Conservation (phyloP, 2,329 filamentous ascomycete genomes). For the Mycosphaerelloides madeirae region DNA sequence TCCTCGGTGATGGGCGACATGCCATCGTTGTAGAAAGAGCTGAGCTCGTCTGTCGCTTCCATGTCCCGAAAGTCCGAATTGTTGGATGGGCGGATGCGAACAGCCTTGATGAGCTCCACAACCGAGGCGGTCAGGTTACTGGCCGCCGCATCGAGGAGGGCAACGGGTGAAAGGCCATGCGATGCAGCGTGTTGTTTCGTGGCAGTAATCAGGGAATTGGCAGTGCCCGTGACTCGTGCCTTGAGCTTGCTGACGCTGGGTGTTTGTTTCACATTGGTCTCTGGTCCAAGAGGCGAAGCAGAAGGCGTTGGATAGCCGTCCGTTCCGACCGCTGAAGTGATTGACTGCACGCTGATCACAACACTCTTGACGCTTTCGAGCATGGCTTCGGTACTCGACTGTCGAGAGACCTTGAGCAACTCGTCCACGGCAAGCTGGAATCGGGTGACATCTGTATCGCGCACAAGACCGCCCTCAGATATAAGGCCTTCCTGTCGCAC, state of each 20-base stretch:
- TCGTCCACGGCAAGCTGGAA: conserved; percentile 95
- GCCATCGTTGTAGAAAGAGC: conserved; percentile 22
- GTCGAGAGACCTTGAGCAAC: conserved; percentile 70
- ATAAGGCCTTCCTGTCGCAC: conserved; percentile 55
- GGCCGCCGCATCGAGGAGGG: conserved; percentile 84
- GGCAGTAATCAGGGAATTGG: conserved; percentile 92
- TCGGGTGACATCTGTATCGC: conserved; percentile 87
- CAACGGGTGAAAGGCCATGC: conserved; percentile 84
- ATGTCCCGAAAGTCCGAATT: conserved; percentile 20
- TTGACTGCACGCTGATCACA: conserved; percentile 73
- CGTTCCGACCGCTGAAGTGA: conserved; percentile 67
- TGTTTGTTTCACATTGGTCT: conserved; percentile 13
- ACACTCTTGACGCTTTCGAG: conserved; percentile 85
- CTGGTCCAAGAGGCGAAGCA: conserved; percentile 24
- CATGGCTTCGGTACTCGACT: conserved; percentile 66
- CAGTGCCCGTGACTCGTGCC: conserved; percentile 79
- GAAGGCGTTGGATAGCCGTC: conserved; percentile 30
- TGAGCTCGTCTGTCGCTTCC: conserved; percentile 20
- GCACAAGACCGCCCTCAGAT: conserved; percentile 69
- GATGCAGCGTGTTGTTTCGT: conserved; percentile 85
- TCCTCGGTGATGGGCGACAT: conserved; percentile 6
- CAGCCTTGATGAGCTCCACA: conserved; percentile 75
- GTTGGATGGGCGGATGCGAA: conserved; percentile 63
- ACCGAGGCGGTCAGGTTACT: conserved; percentile 82
- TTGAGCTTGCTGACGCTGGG: conserved; percentile 55